Evolutionary conservation across 208 protist genomes (phyloP).

Genomic region (Acanthamoeba healyi): DNA sequence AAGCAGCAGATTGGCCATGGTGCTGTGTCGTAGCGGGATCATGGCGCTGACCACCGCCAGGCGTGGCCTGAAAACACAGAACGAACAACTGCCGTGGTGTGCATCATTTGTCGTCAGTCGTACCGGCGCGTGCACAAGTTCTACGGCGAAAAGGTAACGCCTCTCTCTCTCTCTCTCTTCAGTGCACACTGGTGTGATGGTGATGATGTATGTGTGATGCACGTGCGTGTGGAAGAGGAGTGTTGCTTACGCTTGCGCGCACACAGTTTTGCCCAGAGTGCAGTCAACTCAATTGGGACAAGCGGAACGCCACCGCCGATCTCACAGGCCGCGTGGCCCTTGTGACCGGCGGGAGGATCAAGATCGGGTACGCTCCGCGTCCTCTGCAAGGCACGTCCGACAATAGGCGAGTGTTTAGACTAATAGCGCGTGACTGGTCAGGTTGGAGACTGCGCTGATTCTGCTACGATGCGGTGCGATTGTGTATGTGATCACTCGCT

Average conservation of each 20-base stretch:
- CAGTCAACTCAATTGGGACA: slow-evolving; percentile 96
- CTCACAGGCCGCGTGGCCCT: slow-evolving; percentile 94
- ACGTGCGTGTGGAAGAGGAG: not conserved
- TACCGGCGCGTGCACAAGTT: not conserved
- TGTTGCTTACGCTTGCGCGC: not conserved
- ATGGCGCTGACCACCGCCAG: no score
- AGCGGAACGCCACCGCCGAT: slow-evolving; percentile 94
- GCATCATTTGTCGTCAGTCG: not conserved
- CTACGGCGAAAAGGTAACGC: not conserved
- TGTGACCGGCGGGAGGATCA: slow-evolving; percentile 92
- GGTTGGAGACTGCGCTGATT: slow-evolving; percentile 68
- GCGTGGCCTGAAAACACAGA: not conserved
- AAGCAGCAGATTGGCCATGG: no score
- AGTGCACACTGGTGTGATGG: not conserved
- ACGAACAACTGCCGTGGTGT: not conserved
- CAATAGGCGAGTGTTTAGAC: no score
- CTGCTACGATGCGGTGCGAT: slow-evolving; percentile 83
- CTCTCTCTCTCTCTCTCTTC: not conserved
- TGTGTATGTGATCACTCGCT: slow-evolving; percentile 89
- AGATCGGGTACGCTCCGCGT: slow-evolving; percentile 86
- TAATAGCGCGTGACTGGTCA: no score
- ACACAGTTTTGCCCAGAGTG: slow-evolving; percentile 94
- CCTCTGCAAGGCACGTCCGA: not conserved
- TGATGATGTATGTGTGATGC: not conserved
- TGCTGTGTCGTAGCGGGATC: no score